These are phyloP conservation scores for Symbiodinium natans DNA, from an alignment of 73 alveolate genomes.

Conservation along the genomic window DNA sequence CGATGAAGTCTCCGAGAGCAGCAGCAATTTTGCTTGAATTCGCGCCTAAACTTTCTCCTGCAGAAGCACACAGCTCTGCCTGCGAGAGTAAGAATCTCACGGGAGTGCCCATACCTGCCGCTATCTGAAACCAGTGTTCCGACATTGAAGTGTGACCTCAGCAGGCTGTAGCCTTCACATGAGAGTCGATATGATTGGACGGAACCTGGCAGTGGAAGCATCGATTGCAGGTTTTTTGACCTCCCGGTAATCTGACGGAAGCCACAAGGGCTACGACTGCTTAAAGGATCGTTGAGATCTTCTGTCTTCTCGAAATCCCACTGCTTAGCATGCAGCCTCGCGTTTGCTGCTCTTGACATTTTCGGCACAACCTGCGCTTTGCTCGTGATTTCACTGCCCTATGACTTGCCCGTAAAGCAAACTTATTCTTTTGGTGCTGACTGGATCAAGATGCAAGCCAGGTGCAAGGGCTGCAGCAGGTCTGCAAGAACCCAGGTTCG, in stretches of 20 bases:
- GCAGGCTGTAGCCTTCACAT: no score
- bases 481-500: not conserved
- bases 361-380: not conserved
- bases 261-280: not conserved
- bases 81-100: not conserved
- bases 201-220: no score
- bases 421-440: not conserved
- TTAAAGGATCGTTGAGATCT: not conserved
- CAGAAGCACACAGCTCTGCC: not conserved
- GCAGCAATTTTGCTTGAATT: not conserved
- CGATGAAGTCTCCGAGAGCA: conserved; percentile 11
- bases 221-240: not conserved
- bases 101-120: no score
- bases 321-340: not conserved
- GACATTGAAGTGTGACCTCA: no score
- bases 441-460: not conserved
- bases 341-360: not conserved
- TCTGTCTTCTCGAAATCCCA: not conserved
- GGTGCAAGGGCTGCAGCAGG: conserved; percentile 2
- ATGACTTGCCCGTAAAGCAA: not conserved
- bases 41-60: no score
- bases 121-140: not conserved
- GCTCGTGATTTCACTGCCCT: not conserved
- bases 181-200: no score
- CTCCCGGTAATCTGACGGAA: not conserved